phyloP scores from a whole-genome alignment of 352 stramenopile genomes.

The Phytophthora melonis region DNA sequence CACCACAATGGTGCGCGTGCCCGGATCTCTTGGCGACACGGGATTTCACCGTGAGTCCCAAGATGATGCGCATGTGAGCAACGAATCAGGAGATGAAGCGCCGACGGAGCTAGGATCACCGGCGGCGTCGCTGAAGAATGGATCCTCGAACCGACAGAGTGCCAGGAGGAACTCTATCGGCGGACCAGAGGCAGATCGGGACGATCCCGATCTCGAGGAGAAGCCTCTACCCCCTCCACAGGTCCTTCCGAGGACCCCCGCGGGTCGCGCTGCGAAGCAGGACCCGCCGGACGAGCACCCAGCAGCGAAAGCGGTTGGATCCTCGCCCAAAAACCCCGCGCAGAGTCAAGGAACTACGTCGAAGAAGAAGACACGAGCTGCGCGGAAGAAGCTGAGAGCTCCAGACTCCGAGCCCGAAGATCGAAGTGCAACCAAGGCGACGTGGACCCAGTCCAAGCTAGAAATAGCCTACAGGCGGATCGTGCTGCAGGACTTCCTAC shows the following conservation, averaged over 20 bases:
- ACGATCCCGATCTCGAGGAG: slow-evolving; percentile 7
- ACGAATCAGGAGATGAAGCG: too few species aligned
- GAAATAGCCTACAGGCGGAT: background rate
- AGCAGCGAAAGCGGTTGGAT: too few species aligned
- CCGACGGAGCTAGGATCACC: too few species aligned
- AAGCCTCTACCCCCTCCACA: slow-evolving; percentile 17
- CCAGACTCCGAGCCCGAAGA: background rate
- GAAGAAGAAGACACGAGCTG: background rate
- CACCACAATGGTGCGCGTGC: too few species aligned
- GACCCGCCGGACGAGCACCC: background rate
- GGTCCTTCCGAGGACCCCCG: slow-evolving; percentile 1
- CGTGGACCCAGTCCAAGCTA: background rate
- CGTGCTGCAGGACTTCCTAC: background rate
- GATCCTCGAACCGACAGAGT: too few species aligned
- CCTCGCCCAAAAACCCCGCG: too few species aligned
- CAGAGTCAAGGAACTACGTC: too few species aligned
- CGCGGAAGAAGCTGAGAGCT: slow-evolving; percentile 4
- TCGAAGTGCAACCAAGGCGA: background rate
- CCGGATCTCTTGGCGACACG: too few species aligned
- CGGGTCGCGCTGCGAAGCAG: slow-evolving; percentile 6
- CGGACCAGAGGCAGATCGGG: slow-evolving; percentile 5
- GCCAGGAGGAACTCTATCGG: slow-evolving; percentile 11
- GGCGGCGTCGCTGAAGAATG: too few species aligned
- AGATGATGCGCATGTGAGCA: too few species aligned
- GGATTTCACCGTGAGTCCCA: too few species aligned